Evolutionary conservation across 2,329 filamentous ascomycete species (phyloP), one percentile per base, ranked within the genome.

Genomic region (Trichoderma atrobrunneum): DNA sequence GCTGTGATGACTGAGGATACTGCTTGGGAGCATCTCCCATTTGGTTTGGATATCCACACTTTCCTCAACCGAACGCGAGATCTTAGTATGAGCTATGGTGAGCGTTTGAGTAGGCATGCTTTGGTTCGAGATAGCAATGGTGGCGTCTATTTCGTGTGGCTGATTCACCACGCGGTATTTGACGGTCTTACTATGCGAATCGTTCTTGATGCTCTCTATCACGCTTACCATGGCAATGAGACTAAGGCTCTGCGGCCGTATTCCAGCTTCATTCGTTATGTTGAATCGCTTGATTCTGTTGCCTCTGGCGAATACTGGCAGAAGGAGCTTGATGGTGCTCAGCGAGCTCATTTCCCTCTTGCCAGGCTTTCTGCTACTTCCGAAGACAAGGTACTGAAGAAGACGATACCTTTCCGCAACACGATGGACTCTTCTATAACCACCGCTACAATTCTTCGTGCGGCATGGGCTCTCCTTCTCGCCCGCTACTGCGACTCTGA

Each of bases 401-500:
- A 28, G 32, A 78, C 77, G 21, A 73, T 77, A 14, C 65, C 76
- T 30, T 70, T 75, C 14, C 66, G 73, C 8, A 71, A 71, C 60
- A 64, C 60, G 6, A 71, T 59, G 5, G 28, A 34, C 12, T 56
- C 39, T 32, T 57, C 71, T 14, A 28, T 63, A 5, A 72, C 71
- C 4, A 70, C 64, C 3, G 71, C 71, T 3, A 72, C 71, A 11
- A 36, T 71, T 28, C 71, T 72, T 24, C 71, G 71, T 36, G 71
- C 71, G 2, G 67, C 71, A 1, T 72, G 71, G 71, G 71, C 71
- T 56, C 51, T 72, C 16, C 60, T 72, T 10, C 60, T 72, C 30
- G 67, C 71, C 14, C 36, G 61, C n/a, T 72, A 72, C 16, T 71
- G 66, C 14, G 71, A 66, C 18, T 62, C 67, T 30, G 71, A 72